Conservation (phyloP, 306 rosid species). For the Rosa lucieae region DNA sequence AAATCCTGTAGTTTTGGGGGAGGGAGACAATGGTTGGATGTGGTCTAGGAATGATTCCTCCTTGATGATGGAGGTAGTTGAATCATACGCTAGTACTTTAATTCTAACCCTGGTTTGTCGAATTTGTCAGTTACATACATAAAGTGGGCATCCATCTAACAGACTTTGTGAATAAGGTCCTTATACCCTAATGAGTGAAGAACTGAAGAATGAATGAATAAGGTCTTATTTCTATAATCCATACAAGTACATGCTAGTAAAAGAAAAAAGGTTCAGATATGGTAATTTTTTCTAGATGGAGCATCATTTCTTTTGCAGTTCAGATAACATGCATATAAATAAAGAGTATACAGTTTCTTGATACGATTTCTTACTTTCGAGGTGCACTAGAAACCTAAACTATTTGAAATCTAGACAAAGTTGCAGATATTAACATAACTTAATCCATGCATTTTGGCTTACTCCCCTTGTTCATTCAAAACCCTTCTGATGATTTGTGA, state of each 20-base stretch:
- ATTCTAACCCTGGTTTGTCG: not conserved
- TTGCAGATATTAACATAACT: not conserved
- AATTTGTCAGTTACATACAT: not conserved
- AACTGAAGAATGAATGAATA: not conserved
- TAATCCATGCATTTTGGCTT: slow-evolving; percentile 1
- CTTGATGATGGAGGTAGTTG: not conserved
- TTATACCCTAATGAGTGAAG: not conserved
- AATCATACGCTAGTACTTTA: not conserved
- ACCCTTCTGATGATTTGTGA: not conserved
- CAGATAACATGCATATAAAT: not conserved
- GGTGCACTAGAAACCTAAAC: not conserved
- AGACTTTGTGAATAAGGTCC: not conserved
- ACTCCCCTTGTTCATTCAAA: not conserved
- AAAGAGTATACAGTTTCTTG: not conserved
- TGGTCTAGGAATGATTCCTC: too few relatives aligned
- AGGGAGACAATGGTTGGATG: too few relatives aligned
- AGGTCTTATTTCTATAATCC: too few relatives aligned
- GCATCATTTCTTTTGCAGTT: not conserved
- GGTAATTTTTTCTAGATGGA: not conserved
- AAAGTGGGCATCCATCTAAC: not conserved
- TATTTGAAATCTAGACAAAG: not conserved
- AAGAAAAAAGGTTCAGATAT: not conserved
- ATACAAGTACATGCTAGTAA: too few relatives aligned
- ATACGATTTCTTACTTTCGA: not conserved
- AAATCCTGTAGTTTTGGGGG: too few relatives aligned